Evolutionary conservation across 164 flowering plant species (phyloP).

Genomic region (Aristolochia californica): DNA sequence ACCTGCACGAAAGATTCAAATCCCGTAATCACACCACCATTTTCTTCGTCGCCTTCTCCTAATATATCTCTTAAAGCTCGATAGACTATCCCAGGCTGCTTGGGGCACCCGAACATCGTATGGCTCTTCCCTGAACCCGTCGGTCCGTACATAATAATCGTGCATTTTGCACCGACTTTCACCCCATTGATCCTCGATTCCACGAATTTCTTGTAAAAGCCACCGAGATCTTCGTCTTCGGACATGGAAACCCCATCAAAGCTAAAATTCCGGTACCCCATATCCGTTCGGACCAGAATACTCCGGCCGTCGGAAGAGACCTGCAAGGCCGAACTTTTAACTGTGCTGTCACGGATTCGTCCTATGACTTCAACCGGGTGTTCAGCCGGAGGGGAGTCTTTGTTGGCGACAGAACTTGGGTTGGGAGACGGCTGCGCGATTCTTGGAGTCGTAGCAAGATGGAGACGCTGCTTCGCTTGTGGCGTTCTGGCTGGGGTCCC

Average conservation of each 20-base stretch:
- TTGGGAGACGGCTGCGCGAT: constrained; percentile 38
- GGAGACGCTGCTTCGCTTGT: constrained; percentile 44
- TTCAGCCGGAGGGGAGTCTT: constrained; percentile 37
- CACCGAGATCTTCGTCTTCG: constrained; percentile 73
- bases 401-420: constrained; percentile 21
- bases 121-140: constrained; percentile 97
- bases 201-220: constrained; percentile 70
- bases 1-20: constrained; percentile 77
- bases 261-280: constrained; percentile 80
- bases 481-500: constrained; percentile 45
- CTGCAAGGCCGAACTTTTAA: constrained; percentile 44
- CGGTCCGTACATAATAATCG: constrained; percentile 96
- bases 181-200: constrained; percentile 73
- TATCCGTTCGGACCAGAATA: constrained; percentile 59
- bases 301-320: constrained; percentile 35
- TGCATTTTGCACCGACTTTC: constrained; percentile 78
- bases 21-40: constrained; percentile 16
- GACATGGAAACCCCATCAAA: constrained; percentile 86
- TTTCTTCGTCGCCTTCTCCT: constrained; percentile 38
- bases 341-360: constrained; percentile 61
- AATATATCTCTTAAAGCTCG: constrained; percentile 67
- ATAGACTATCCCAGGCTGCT: constrained; percentile 90
- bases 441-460: constrained; percentile 23
- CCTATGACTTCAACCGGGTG: constrained; percentile 93
- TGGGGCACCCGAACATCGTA: constrained; percentile 88